A percentile compares a stretch with the other conserved stretches of the same genome.
These are phyloP conservation scores for Eutrema heterophyllum DNA, from an alignment of 345 rosid genomes.

Conservation along the genomic window DNA sequence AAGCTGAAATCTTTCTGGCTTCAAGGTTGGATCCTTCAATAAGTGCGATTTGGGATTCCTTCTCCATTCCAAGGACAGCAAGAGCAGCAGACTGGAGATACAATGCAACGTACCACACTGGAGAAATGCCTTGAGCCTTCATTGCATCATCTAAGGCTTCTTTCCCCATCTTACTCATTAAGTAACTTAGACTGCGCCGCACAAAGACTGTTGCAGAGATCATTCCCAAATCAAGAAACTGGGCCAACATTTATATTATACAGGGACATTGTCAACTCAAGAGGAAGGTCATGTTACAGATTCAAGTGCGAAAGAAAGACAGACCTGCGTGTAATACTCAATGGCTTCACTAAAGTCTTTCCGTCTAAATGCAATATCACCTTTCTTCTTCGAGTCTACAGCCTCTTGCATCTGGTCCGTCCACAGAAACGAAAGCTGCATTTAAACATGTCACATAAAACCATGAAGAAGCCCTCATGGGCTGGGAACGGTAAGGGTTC, in stretches of 20 bases:
- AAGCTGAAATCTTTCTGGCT: conserved; percentile 31
- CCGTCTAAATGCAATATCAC: conserved; percentile 66
- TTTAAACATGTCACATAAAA: neutral
- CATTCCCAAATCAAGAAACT: conserved; percentile 76
- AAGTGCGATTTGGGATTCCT: conserved; percentile 62
- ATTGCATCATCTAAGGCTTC: conserved; percentile 74
- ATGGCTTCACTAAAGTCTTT: conserved; percentile 62
- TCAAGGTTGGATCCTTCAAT: conserved; percentile 68
- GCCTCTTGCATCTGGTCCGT: conserved; percentile 87
- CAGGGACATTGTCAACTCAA: conserved; percentile 1
- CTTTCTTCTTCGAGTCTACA: conserved; percentile 74
- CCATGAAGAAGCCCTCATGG: neutral
- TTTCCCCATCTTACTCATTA: conserved; percentile 58
- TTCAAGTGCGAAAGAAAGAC: neutral
- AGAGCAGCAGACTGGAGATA: conserved; percentile 76
- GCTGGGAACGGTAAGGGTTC: neutral
- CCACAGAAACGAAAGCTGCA: conserved; percentile 88
- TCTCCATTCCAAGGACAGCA: conserved; percentile 55
- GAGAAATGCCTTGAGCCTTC: conserved; percentile 71
- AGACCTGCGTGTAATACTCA: conserved; percentile 73
- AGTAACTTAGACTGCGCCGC: conserved; percentile 67
- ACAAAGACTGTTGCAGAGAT: conserved; percentile 68
- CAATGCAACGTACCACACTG: conserved; percentile 72
- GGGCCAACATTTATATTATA: conserved; percentile 12
- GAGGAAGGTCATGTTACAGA: conserved; percentile 5